Conservation (phyloP, 768 basidiomycete genomes). For the Kwoniella dejecticola region DNA sequence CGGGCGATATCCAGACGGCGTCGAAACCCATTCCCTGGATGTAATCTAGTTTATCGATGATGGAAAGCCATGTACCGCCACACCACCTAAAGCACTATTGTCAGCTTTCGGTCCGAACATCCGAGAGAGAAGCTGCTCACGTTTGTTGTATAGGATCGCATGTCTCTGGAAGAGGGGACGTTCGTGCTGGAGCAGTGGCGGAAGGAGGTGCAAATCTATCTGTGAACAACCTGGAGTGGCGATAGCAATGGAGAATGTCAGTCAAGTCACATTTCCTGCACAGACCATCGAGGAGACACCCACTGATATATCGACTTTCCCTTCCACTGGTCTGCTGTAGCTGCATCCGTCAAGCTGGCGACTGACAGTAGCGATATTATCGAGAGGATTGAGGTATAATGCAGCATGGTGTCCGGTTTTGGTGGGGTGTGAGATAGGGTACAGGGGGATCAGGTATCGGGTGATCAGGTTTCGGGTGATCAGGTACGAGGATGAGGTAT, state of each 20-base stretch:
- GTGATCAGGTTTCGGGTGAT: not conserved
- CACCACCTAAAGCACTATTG: slow-evolving; percentile 60
- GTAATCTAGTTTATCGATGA: slow-evolving; percentile 77
- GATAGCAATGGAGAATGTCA: no score
- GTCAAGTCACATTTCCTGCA: no score
- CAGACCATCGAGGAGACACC: no score
- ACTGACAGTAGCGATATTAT: slow-evolving; percentile 19
- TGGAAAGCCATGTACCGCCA: slow-evolving; percentile 75
- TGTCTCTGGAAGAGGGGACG: slow-evolving; percentile 46
- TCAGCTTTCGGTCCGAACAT: not conserved
- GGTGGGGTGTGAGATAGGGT: not conserved
- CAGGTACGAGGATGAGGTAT: not conserved
- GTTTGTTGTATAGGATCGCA: slow-evolving; percentile 68
- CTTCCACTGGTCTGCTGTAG: slow-evolving; percentile 58
- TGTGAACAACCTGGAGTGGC: slow-evolving; percentile 61
- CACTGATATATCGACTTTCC: slow-evolving; percentile 78
- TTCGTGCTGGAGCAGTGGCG: slow-evolving; percentile 57
- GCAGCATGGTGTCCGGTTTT: slow-evolving; percentile 12
- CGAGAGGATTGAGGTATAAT: slow-evolving; percentile 11
- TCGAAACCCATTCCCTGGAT: slow-evolving; percentile 77
- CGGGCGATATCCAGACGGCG: slow-evolving; percentile 53
- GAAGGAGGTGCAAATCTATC: slow-evolving; percentile 74
- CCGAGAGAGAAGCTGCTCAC: slow-evolving; percentile 23
- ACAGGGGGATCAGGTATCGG: not conserved
- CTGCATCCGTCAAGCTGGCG: slow-evolving; percentile 20